phyloP scores from a whole-genome alignment of 148 eudicot species.

The Rhododendron ovatum region DNA sequence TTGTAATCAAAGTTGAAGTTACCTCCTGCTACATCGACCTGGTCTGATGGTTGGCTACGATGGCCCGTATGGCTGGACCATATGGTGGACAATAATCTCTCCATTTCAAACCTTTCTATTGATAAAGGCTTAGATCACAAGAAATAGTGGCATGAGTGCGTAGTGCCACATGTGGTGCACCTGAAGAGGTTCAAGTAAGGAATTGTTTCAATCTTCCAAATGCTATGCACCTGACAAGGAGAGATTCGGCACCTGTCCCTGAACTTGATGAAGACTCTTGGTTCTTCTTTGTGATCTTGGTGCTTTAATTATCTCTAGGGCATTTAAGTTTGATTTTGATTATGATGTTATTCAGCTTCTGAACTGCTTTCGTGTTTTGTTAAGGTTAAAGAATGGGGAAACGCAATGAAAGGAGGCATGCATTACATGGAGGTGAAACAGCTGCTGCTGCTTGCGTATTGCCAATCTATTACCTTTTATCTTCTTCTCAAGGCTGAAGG shows the following conservation, averaged over 20 bases:
- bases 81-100: neutral
- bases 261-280: neutral
- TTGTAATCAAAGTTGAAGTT: neutral
- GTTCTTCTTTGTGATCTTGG: neutral
- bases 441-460: constrained; percentile 63
- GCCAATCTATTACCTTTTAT: constrained; percentile 88
- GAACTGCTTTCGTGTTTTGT: constrained; percentile 19
- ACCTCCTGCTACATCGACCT: neutral
- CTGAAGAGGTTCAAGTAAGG: neutral
- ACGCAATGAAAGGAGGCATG: constrained; percentile 47
- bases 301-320: neutral
- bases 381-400: constrained; percentile 47
- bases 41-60: neutral
- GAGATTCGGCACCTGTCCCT: neutral
- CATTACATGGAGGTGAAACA: constrained; percentile 86
- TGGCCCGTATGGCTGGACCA: neutral
- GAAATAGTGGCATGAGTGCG: neutral
- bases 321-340: neutral
- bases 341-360: constrained; percentile 2
- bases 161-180: neutral
- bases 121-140: neutral
- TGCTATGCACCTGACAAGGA: neutral
- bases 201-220: neutral
- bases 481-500: constrained; percentile 99
- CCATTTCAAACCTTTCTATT: neutral